A percentile compares a stretch with the other conserved stretches of the same genome.
Evolutionary conservation across 768 basidiomycete species (phyloP).

Genomic region (Cystofilobasidium macerans): DNA sequence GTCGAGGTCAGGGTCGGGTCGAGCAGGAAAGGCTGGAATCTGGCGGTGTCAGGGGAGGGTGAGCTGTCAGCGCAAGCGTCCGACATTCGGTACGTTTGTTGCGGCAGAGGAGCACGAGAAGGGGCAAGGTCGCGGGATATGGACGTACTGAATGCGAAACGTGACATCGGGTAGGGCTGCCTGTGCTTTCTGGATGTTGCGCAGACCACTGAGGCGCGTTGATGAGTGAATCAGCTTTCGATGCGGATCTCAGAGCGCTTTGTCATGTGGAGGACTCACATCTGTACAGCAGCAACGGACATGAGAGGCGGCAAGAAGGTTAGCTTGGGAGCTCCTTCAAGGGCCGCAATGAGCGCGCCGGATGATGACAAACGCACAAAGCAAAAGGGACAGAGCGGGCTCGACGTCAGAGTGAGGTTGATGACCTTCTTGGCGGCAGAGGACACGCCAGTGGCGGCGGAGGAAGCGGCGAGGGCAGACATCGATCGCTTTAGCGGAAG

Average conservation of each 20-base stretch:
- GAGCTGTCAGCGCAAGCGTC: neutral
- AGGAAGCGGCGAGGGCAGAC: too few relatives aligned
- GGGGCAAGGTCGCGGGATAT: neutral
- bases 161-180: neutral
- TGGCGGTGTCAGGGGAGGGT: conserved; percentile 34
- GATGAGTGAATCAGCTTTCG: too few relatives aligned
- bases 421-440: too few relatives aligned
- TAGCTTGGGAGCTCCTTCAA: neutral
- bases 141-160: neutral
- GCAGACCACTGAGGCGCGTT: neutral
- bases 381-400: neutral
- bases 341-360: too few relatives aligned
- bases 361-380: neutral
- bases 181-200: conserved; percentile 1
- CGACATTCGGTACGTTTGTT: neutral
- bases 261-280: too few relatives aligned
- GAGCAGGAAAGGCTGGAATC: conserved; percentile 46
- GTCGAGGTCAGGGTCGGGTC: conserved; percentile 39
- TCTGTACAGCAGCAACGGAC: neutral
- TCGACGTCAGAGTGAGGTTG: neutral
- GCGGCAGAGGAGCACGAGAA: neutral
- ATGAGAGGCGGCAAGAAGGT: neutral
- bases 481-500: too few relatives aligned
- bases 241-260: too few relatives aligned
- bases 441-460: too few relatives aligned